Evolutionary conservation across 2,329 filamentous ascomycete species (phyloP), one percentile per base, ranked within the genome.

Genomic region (Aspergillus sp.): DNA sequence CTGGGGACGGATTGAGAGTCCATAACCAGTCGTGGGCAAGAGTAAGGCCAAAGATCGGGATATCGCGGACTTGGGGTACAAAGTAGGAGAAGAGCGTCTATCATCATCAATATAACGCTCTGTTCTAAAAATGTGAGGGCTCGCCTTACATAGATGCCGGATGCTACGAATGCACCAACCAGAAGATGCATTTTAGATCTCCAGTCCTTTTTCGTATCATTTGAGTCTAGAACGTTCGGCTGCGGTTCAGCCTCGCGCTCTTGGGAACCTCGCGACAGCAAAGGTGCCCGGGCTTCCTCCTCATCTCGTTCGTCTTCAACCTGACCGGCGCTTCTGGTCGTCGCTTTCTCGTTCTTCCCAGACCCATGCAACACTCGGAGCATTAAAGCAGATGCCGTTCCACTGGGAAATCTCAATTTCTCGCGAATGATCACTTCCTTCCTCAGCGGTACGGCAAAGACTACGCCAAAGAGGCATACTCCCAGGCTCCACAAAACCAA

Each of bases 1-100:
- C 95, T n/a, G 96, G 89, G 50, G 93, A 97, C 0, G 95, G 95
- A 68, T 99, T 99, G 7, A 99, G 81, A 0, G 92, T 95, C 95
- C 95, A 99, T 1, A 97, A 85, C 94, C 94, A 99, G 2, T 87
- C 87, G 1, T 85, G 79, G 0, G 93, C 93, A 7, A 96, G 85
- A 2, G 85, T 78, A 0, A 84, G 79, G 0, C 95, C 95, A 68
- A 98, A 91, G 28, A 99, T 82, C 0, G 95, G 95, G n/a, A 99
- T 81, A 67, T 91, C 90, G 59, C 93, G 89, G 22, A 98, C 79
- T 54, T 91, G 81, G 0, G 95, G 95, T 57, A 97, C 82, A 76
- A 99, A 99, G 76, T 96, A 98, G 1, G 93, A 95, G 31, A 88
- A 82, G 7, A 98, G 79, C 0, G 95, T 98, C 79, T 92, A 85